phyloP scores from a whole-genome alignment of 2,329 filamentous ascomycete genomes.

The Sarocladium oryzae region DNA sequence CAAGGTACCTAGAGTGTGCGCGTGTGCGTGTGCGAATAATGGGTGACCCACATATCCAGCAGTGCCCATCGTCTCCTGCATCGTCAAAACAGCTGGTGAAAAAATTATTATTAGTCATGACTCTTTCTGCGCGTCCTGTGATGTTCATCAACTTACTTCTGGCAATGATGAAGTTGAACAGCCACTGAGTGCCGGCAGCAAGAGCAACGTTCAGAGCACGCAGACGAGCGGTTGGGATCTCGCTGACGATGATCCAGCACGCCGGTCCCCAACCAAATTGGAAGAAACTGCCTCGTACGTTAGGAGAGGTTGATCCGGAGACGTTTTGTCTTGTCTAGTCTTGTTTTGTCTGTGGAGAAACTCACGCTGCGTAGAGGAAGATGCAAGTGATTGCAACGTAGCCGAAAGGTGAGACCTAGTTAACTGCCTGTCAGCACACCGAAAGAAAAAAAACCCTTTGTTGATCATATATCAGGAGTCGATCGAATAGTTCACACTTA shows the following conservation, averaged over 20 bases:
- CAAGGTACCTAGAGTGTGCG: too few species aligned
- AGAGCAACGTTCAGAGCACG: slow-evolving; percentile 62
- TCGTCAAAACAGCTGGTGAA: slow-evolving; percentile 49
- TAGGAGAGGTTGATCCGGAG: neutral
- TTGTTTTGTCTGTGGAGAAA: too few species aligned
- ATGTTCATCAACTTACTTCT: slow-evolving; percentile 31
- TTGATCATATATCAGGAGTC: too few species aligned
- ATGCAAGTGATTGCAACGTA: slow-evolving; percentile 66
- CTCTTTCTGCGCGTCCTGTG: too few species aligned
- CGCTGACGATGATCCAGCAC: slow-evolving; percentile 64
- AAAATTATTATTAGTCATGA: slow-evolving; percentile 1
- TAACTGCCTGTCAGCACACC: neutral
- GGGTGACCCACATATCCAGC: slow-evolving; percentile 31
- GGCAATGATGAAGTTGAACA: slow-evolving; percentile 70
- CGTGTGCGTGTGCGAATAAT: neutral
- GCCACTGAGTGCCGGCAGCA: slow-evolving; percentile 63
- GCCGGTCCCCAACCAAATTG: slow-evolving; percentile 66
- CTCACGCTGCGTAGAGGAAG: slow-evolving; percentile 58
- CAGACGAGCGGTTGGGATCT: slow-evolving; percentile 62
- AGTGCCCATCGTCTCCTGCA: slow-evolving; percentile 50
- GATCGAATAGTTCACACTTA: slow-evolving; percentile 13
- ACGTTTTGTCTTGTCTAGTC: neutral
- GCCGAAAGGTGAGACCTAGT: slow-evolving; percentile 54
- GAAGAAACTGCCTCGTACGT: slow-evolving; percentile 42
- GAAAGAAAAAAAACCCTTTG: too few species aligned